Evolutionary conservation across 2,329 filamentous ascomycete genomes (phyloP).

Genomic region (Talaromyces sp.): DNA sequence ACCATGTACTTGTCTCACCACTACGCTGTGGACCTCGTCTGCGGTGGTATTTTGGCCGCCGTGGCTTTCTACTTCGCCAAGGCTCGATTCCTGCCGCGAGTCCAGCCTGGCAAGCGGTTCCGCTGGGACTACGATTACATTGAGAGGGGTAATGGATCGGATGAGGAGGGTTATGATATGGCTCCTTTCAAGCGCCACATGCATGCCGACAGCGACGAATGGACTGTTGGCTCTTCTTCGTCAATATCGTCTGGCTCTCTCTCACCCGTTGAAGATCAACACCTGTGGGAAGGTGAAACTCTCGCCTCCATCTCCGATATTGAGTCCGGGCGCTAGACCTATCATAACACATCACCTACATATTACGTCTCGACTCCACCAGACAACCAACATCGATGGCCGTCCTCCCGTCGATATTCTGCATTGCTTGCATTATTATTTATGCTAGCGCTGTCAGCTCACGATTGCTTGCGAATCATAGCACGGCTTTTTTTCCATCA

Average conservation of each 20-base stretch:
- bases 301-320: slow-evolving; percentile 38
- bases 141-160: slow-evolving; percentile 67
- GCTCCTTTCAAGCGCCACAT: slow-evolving; percentile 56
- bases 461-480: slow-evolving; percentile 10
- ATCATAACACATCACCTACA: slow-evolving; percentile 17
- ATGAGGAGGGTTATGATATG: slow-evolving; percentile 53
- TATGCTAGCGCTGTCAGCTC: slow-evolving; percentile 21
- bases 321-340: slow-evolving; percentile 37
- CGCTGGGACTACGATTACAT: slow-evolving; percentile 96
- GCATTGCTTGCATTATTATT: slow-evolving; percentile 17
- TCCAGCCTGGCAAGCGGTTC: slow-evolving; percentile 79
- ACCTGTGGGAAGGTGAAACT: slow-evolving; percentile 44
- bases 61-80: slow-evolving; percentile 79
- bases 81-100: slow-evolving; percentile 73
- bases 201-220: slow-evolving; percentile 74
- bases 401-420: slow-evolving; percentile 19
- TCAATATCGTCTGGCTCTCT: slow-evolving; percentile 64
- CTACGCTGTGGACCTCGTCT: slow-evolving; percentile 90
- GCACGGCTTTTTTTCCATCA: slow-evolving; percentile 35
- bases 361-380: slow-evolving; percentile 15
- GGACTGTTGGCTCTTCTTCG: slow-evolving; percentile 83
- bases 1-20: slow-evolving; percentile 98
- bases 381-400: slow-evolving; percentile 18
- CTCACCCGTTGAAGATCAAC: slow-evolving; percentile 60
- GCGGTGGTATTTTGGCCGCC: slow-evolving; percentile 73